Evolutionary conservation across 768 basidiomycete species (phyloP), one percentile per base, ranked within the genome.

Genomic region (Cyclocybe cylindracea): DNA sequence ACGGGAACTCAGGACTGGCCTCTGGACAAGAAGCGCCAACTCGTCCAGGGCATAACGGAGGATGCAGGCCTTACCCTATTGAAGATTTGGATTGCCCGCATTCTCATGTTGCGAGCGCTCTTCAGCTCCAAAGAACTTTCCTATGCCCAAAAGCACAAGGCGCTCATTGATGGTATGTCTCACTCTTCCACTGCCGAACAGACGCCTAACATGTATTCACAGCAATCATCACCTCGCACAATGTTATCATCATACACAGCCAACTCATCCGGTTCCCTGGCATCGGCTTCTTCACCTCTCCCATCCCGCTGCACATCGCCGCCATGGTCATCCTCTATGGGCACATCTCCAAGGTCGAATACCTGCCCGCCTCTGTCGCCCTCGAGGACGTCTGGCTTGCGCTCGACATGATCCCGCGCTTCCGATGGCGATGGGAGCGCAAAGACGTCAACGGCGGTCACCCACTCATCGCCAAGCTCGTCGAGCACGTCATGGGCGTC

Each of bases 301-400:
- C 91, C 2, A 91, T 90, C 52, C 91, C 91, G 10, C 77, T 94
- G 14, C 91, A 94, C 67, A 91, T 93, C 48, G 87, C 91, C 0
- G 91, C 91, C 6, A 92, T 94, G 91, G 89, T 93, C 51, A 92
- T 94, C 53, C 77, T 94, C 14, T 93, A 87, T 63, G 91, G 91
- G 1, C 88, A 88, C 61, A 91, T 91, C 80, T 89, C 87, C 6
- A 82, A 83, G 46, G 88, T 87, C 53, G 82, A 89, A 24, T 79
- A 78, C 38, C 76, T 91, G 24, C 69, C 86, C 2, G 78, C 76
- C 37, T 74, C 84, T 50, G 80, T 82, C 36, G 89, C 87, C 36
- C 72, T 89, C 29, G 87, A 92, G 68, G 91, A 94, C 61, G 80
- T 94, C 35, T 89, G 87, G 84, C 82, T 90, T 66, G 91, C 91